Conservation (phyloP, 2,329 filamentous ascomycete genomes). For the Penicillium brasilianum region DNA sequence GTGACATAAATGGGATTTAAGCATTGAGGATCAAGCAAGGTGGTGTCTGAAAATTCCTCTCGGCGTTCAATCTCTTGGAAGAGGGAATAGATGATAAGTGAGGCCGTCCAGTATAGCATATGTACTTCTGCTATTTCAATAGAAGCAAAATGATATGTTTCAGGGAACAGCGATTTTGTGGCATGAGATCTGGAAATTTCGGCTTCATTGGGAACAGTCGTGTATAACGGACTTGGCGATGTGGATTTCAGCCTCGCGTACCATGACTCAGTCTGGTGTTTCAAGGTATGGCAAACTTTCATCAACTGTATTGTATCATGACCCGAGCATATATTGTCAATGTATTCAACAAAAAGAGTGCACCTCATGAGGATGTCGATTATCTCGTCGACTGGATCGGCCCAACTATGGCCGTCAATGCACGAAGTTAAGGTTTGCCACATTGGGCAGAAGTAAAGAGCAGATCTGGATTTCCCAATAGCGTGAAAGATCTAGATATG, state of each 20-base stretch:
- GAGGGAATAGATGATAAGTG: slow-evolving; percentile 19
- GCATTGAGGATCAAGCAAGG: not conserved
- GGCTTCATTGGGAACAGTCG: slow-evolving; percentile 2
- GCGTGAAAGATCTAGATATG: slow-evolving; percentile 20
- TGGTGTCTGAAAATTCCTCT: not conserved
- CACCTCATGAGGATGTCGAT: slow-evolving; percentile 25
- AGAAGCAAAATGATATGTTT: slow-evolving; percentile 15
- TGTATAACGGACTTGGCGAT: slow-evolving; percentile 12
- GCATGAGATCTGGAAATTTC: not conserved
- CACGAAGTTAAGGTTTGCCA: slow-evolving; percentile 15
- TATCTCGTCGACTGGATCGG: slow-evolving; percentile 18
- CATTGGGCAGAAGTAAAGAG: slow-evolving; percentile 21
- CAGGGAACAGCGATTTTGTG: slow-evolving; percentile 8
- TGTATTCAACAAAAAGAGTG: slow-evolving; percentile 15
- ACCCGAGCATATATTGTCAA: not conserved
- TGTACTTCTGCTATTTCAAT: slow-evolving; percentile 22
- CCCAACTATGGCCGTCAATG: not conserved
- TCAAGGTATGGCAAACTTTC: slow-evolving; percentile 5
- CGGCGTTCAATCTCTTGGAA: slow-evolving; percentile 14
- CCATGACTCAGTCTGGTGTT: slow-evolving; percentile 13
- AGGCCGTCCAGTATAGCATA: slow-evolving; percentile 22
- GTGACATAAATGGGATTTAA: not conserved
- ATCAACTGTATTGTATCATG: slow-evolving; percentile 10
- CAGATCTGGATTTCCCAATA: slow-evolving; percentile 22
- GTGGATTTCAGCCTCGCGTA: slow-evolving; percentile 8